A percentile compares a stretch with the other conserved stretches of the same genome.
Conservation (phyloP, 345 rosid species). For the Ceriops zippeliana region DNA sequence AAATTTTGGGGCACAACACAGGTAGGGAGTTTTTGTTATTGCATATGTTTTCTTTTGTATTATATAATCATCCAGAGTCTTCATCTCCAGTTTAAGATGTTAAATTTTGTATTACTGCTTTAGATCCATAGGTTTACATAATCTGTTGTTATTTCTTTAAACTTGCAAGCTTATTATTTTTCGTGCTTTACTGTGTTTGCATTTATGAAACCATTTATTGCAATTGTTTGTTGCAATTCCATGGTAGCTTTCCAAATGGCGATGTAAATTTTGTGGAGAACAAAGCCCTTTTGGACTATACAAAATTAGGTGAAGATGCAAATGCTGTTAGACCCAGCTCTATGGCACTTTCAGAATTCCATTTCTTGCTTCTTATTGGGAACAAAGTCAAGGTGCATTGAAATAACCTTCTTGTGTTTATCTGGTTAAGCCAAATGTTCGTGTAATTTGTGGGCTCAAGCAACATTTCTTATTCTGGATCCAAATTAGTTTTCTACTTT, state of each 20-base stretch:
- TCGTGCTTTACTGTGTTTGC: constrained; percentile 1
- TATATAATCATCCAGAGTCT: constrained; percentile 15
- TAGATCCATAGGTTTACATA: background rate
- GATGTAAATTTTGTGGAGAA: constrained; percentile 98
- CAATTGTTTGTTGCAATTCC: constrained; percentile 19
- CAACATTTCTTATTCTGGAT: background rate
- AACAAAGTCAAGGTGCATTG: constrained; percentile 92
- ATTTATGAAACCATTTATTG: constrained; percentile 7
- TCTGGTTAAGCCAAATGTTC: background rate
- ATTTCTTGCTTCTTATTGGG: constrained; percentile 87
- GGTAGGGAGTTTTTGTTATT: constrained; percentile 42
- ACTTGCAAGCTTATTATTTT: constrained; percentile 6
- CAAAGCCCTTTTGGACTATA: constrained; percentile 85
- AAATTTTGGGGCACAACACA: constrained; percentile 92
- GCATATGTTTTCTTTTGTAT: constrained; percentile 16
- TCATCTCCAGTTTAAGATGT: background rate
- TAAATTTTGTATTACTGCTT: background rate
- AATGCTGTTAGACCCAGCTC: constrained; percentile 80
- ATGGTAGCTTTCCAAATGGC: constrained; percentile 68
- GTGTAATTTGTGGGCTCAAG: no score
- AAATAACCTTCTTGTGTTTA: background rate
- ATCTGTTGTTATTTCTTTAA: background rate
- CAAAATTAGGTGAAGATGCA: constrained; percentile 67
- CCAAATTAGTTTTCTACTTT: constrained; percentile 8
- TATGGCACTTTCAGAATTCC: constrained; percentile 92